These are phyloP conservation scores for Cryptococcus sp. DNA, from an alignment of 1,284 basidiomycete genomes.

Conservation along the genomic window DNA sequence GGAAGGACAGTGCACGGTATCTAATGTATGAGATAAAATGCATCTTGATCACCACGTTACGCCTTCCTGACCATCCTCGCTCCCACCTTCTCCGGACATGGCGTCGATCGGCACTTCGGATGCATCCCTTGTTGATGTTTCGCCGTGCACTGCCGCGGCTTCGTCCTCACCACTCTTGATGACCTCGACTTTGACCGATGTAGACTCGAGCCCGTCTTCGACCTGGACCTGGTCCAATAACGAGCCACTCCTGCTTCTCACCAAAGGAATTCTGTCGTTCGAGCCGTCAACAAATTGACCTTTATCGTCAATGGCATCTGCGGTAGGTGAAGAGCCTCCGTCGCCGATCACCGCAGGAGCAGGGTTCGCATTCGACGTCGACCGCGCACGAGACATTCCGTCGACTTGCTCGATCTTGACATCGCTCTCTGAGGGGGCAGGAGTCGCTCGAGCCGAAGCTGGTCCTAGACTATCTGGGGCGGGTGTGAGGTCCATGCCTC, in stretches of 20 bases:
- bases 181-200: background rate
- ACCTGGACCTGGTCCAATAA: background rate
- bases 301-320: background rate
- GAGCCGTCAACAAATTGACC: background rate
- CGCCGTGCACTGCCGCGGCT: too few species aligned
- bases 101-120: too few species aligned
- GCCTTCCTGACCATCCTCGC: conserved; percentile 10
- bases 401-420: too few species aligned
- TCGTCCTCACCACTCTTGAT: background rate
- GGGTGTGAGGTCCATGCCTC: conserved; percentile 8
- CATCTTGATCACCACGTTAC: conserved; percentile 6
- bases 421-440: too few species aligned
- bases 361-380: too few species aligned
- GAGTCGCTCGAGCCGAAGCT: too few species aligned
- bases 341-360: too few species aligned
- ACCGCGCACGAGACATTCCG: too few species aligned
- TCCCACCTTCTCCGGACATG: background rate
- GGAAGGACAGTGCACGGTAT: background rate
- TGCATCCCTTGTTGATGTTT: too few species aligned
- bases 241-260: background rate
- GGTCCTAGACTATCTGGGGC: background rate
- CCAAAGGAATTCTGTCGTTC: background rate
- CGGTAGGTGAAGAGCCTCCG: too few species aligned
- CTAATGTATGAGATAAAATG: background rate
- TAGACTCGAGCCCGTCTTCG: conserved; percentile 6